A percentile compares a stretch with the other conserved stretches of the same genome.
Evolutionary conservation across 306 rosid species (phyloP).

Genomic region (Dryas octopetala): DNA sequence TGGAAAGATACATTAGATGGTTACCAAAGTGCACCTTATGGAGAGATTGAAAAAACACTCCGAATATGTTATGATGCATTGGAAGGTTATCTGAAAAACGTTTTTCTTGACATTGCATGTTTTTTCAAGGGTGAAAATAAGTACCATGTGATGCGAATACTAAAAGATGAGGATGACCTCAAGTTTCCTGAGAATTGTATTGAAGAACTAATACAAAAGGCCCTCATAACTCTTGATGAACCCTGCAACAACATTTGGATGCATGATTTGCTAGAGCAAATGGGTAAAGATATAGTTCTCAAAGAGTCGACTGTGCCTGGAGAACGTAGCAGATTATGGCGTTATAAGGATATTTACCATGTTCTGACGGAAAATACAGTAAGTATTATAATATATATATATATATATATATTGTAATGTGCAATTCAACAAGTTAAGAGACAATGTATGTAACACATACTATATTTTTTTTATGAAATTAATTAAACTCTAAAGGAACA

Average conservation of each 20-base stretch:
- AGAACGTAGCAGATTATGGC: slow-evolving; percentile 30
- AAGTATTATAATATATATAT: too few species aligned
- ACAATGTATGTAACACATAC: too few species aligned
- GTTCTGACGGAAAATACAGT: background rate
- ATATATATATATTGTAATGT: too few species aligned
- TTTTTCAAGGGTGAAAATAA: slow-evolving; percentile 24
- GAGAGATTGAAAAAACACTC: slow-evolving; percentile 11
- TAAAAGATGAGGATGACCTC: too few species aligned
- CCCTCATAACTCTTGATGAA: too few species aligned
- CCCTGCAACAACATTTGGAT: background rate
- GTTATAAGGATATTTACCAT: slow-evolving; percentile 28
- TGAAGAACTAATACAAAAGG: too few species aligned
- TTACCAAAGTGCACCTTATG: too few species aligned
- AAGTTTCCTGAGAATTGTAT: too few species aligned
- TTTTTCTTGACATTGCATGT: slow-evolving; percentile 40
- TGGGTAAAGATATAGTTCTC: slow-evolving; percentile 33
- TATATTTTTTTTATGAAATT: too few species aligned
- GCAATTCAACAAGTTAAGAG: too few species aligned
- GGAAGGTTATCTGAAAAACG: slow-evolving; percentile 14
- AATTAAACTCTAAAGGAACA: too few species aligned
- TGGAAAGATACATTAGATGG: too few species aligned
- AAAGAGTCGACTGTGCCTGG: slow-evolving; percentile 13
- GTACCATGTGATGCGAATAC: background rate
- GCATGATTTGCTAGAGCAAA: slow-evolving; percentile 44
- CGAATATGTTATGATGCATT: slow-evolving; percentile 35